Evolutionary conservation across 2,329 filamentous ascomycete genomes (phyloP).

Genomic region (Nakataea oryzae): DNA sequence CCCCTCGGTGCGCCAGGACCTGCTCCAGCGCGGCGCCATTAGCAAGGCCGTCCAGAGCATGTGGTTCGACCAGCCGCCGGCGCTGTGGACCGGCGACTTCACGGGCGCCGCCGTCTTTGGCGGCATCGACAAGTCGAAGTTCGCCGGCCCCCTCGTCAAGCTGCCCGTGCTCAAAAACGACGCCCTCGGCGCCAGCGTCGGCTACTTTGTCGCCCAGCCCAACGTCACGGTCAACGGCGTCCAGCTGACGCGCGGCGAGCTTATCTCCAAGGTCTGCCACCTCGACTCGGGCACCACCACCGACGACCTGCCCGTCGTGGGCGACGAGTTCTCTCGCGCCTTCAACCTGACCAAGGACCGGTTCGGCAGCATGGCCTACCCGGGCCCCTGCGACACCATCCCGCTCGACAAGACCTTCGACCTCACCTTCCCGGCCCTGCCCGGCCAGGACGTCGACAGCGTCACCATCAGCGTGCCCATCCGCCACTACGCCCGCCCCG

Average conservation of each 20-base stretch:
- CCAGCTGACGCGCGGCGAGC: conserved; percentile 7
- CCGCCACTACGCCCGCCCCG: conserved; percentile 18
- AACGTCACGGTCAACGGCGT: conserved; percentile 12
- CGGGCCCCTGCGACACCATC: conserved; percentile 17
- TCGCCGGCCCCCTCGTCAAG: conserved; percentile 18
- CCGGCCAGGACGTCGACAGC: conserved; percentile 10
- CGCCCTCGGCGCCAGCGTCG: conserved; percentile 4
- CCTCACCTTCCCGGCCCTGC: conserved; percentile 15
- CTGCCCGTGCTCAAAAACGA: conserved; percentile 9
- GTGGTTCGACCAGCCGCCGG: conserved; percentile 21
- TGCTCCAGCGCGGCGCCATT: conserved; percentile 17
- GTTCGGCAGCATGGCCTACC: conserved; percentile 13
- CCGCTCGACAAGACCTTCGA: conserved; percentile 15
- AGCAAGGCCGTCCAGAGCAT: conserved; percentile 17
- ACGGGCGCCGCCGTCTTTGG: conserved; percentile 20
- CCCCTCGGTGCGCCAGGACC: conserved; percentile 19
- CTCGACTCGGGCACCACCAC: conserved; percentile 19
- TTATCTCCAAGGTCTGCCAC: conserved; percentile 12
- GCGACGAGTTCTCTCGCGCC: conserved; percentile 11
- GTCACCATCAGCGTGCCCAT: conserved; percentile 19
- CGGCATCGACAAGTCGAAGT: conserved; percentile 22
- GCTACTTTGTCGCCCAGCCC: conserved; percentile 13
- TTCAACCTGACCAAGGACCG: conserved; percentile 9
- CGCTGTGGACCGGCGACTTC: conserved; percentile 12
- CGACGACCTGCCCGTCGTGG: conserved; percentile 13